Evolutionary conservation across 441 rosid species (phyloP).

Genomic region (Jatropha multifida): DNA sequence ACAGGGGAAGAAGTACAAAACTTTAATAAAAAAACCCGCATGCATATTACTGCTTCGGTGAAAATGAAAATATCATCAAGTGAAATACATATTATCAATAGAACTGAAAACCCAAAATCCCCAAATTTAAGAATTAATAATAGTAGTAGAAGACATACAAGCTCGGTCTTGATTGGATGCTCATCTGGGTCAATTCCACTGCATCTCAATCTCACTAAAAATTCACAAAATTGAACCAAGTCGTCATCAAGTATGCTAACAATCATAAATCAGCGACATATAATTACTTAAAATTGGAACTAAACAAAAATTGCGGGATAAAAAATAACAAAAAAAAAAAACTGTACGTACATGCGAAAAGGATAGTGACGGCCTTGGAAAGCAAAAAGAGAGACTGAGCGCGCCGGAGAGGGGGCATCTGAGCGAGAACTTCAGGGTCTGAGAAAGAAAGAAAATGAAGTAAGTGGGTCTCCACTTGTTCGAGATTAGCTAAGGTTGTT

Average conservation of each 20-base stretch:
- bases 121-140: background rate
- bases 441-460: slow-evolving; percentile 51
- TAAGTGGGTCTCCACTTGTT: slow-evolving; percentile 54
- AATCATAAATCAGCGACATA: background rate
- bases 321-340: background rate
- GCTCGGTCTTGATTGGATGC: slow-evolving; percentile 86
- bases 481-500: slow-evolving; percentile 42
- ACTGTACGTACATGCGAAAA: slow-evolving; percentile 46
- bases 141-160: slow-evolving; percentile 45
- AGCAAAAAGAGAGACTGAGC: slow-evolving; percentile 64
- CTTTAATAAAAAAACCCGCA: background rate
- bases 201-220: slow-evolving; percentile 82
- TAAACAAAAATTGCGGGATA: no score
- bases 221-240: slow-evolving; percentile 12
- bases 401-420: slow-evolving; percentile 66
- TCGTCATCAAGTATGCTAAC: slow-evolving; percentile 13
- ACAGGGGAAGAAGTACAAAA: no score
- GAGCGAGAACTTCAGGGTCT: slow-evolving; percentile 63
- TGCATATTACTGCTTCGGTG: background rate
- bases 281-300: slow-evolving; percentile 1
- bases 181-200: slow-evolving; percentile 72
- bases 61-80: slow-evolving; percentile 1
- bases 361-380: slow-evolving; percentile 67
- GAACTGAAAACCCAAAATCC: slow-evolving; percentile 5
- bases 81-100: slow-evolving; percentile 12